These are phyloP conservation scores for Mortierella sp. DNA, from an alignment of 371 early-diverging fungal genomes.

Conservation along the genomic window DNA sequence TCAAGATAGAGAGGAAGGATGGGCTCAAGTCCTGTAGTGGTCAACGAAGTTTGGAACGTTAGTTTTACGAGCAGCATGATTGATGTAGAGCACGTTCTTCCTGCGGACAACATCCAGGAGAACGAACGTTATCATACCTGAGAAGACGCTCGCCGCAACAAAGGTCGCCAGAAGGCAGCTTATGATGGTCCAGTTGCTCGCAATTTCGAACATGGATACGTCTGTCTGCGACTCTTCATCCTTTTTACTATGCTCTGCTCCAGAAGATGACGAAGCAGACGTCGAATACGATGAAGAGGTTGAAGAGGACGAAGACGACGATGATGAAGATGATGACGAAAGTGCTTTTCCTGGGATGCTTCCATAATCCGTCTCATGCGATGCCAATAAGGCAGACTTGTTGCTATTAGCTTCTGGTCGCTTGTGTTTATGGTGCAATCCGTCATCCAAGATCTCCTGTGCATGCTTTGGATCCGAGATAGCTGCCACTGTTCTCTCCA, in stretches of 20 bases:
- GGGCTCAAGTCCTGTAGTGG: constrained; percentile 67
- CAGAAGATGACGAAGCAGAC: not conserved
- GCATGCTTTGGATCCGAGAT: constrained; percentile 37
- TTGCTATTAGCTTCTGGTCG: constrained; percentile 10
- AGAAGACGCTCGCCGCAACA: constrained; percentile 69
- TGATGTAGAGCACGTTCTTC: too few relatives aligned
- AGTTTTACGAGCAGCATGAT: too few relatives aligned
- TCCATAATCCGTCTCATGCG: constrained; percentile 9
- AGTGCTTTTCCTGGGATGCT: constrained; percentile 1
- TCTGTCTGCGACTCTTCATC: constrained; percentile 16
- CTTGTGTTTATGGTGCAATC: constrained; percentile 10
- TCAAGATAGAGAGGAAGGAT: constrained; percentile 69
- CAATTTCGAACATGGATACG: constrained; percentile 62
- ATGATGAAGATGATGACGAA: constrained; percentile 7
- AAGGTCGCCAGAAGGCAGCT: constrained; percentile 64
- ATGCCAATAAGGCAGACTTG: not conserved
- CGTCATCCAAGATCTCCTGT: constrained; percentile 41
- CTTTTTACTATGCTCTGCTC: not conserved
- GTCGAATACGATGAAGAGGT: not conserved
- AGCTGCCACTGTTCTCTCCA: constrained; percentile 20
- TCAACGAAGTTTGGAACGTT: too few relatives aligned
- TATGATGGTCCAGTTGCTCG: constrained; percentile 66
- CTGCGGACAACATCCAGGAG: too few relatives aligned
- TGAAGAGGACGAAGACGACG: constrained; percentile 12
- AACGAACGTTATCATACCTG: constrained; percentile 53